Evolutionary conservation across 176 grass and related monocot genomes (phyloP), one percentile per base, ranked within the genome.

Genomic region (Bonia amplexicaulis): DNA sequence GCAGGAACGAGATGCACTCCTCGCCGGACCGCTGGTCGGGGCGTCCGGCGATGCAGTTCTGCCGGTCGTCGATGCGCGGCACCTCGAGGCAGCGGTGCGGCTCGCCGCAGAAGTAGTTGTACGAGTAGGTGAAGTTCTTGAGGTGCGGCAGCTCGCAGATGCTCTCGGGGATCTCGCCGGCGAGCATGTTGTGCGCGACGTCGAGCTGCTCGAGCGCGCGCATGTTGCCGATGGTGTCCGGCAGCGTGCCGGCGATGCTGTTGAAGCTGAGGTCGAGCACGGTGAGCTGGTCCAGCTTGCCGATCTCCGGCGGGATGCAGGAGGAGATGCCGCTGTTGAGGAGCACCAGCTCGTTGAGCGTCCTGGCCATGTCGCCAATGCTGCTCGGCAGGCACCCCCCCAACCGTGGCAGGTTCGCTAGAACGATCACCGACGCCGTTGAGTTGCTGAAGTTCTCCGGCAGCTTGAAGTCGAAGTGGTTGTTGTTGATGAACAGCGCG

Each of bases 191-290:
- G 83, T 97, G 82, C 7, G 88, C 88, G 71, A 97, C 74, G 88
- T 97, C 63, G 75, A 97, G 91, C 87, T 91, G 89, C 88, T 97
- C 91, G 26, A 97, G 90, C 3, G 75, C 85, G 16, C 31, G 69
- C 90, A 97, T 91, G 74, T 79, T 70, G 62, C 89, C 91, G 46
- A 97, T 82, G 60, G 85, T 88, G 3, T 93, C 92, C 22, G 95
- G 95, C 69, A 97, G 86, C 13, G 39, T 71, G 60, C 91, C 92
- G 54, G 82, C 89, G 80, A 97, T 53, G 85, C 37, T 86, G 82
- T 97, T 97, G 86, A 82, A 91, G 80, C 95, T 92, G 73, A 97
- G 80, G 87, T 97, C 95, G 77, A 97, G 87, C 78, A 97, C 95
- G 17, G 84, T 94, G 66, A 97, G 92, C 73, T 93, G 86, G 65